Evolutionary conservation across 2,329 filamentous ascomycete species (phyloP), one percentile per base, ranked within the genome.

Genomic region (Xylaria multiplex): DNA sequence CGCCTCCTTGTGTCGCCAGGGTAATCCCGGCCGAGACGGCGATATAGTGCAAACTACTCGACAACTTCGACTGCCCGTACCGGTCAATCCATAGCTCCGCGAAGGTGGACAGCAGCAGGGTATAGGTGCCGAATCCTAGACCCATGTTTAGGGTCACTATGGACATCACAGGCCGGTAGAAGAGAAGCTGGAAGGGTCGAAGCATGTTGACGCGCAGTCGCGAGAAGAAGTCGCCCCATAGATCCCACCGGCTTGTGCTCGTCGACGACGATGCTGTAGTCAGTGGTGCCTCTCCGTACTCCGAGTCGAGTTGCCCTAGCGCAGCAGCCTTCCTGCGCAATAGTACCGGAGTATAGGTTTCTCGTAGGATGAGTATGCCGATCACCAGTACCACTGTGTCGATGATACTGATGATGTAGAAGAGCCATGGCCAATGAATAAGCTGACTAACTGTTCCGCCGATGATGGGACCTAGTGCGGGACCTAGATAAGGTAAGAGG

Each of bases 391-490:
- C 83, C 3, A 85, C 63, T 0, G 81, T 85, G 58, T 87, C 85
- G 59, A 77, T 74, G 52, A 91, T 89, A 1, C 86, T 86, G 2
- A 88, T 87, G 0, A 88, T 81, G 79, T 85, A 91, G 78, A 92
- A 93, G 1, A 88, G 85, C 90, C 90, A 93, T 35, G 86, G 83
- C 90, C 90, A 92, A 4, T 83, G 84, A 2, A 86, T 85, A 68
- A 84, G 80, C 71, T 91, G 79, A 0, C 88, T 81, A 24, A 91
- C 88, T 71, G 89, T 87, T 0, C 89, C 90, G 22, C 90, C 90
- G 0, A 88, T 83, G 7, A 92, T 88, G 0, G 90, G 90, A 0
- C 90, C 90, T 1, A 91, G 79, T 0, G 89, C 89, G 0, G 89
- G 90, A 0, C 89, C 90, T 0, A 92, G 82, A 1, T 74, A 74